Evolutionary conservation across 192 early-diverging fungal genomes (phyloP), one percentile per base, ranked within the genome.

Genomic region (Rhizophagus clarus): DNA sequence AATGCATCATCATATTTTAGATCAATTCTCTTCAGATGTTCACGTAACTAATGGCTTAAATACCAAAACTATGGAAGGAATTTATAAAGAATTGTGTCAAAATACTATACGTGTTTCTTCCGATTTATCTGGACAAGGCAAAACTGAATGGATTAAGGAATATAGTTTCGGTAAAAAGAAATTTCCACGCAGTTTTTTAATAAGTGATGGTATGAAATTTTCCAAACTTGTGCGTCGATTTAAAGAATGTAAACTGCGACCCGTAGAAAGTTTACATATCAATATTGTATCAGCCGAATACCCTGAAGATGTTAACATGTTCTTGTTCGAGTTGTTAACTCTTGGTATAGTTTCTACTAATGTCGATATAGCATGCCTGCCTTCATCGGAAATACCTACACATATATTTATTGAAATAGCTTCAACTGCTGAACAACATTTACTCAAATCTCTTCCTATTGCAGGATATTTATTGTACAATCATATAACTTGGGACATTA

Each of bases 61-160:
- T 2, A 51, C 49, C 11, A 10, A 22, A 5, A 7, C 79, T 4
- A 80, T 80, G 69, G 51, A 6, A 28, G 49, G 15, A 24, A 72
- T 80, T 51, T 75, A 75, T 60, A 11, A 17, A 15, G 49, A 75
- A 60, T 29, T 80, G 8, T 80, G 79, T 73, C 69, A 28, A 22
- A 75, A 67, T 61, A 22, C 74, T 26, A 72, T 29, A n/a, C 22
- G 42, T 32, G 79, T 80, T 20, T 64, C 79, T 49, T 80, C 79
- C 8, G 68, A 51, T 31, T 63, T 73, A 26, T 74, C 71, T 10
- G 79, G 69, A 40, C 47, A 73, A 63, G 79, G 79, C 6, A 80
- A 80, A 72, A 74, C 79, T 45, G 79, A 80, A 22, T 80, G 72
- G 56, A 80, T 80, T 9, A 76, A 61, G 37, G 32, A 72, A 24